Conservation (phyloP, 2,329 filamentous ascomycete species). For the Diplocarpon mali region DNA sequence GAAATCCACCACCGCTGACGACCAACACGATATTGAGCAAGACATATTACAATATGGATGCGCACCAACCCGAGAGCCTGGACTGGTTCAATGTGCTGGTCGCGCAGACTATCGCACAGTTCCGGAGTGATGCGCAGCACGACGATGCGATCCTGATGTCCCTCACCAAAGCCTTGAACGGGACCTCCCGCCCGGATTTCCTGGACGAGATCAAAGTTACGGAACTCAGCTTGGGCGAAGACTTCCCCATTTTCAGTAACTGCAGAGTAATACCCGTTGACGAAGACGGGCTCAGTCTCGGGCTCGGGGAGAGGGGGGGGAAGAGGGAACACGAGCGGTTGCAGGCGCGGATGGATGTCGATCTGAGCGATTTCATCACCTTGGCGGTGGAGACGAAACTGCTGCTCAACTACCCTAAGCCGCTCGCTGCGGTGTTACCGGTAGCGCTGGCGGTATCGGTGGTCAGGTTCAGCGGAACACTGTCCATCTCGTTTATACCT, state of each 20-base stretch:
- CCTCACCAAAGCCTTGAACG: slow-evolving; percentile 76
- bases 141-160: slow-evolving; percentile 83
- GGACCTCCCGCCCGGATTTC: slow-evolving; percentile 77
- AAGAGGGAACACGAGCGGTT: slow-evolving; percentile 58
- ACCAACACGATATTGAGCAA: slow-evolving; percentile 93
- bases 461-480: slow-evolving; percentile 85
- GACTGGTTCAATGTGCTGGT: slow-evolving; percentile 99
- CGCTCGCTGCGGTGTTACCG: slow-evolving; percentile 76
- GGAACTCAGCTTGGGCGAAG: slow-evolving; percentile 86
- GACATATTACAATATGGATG: slow-evolving; percentile 93
- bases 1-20: slow-evolving; percentile 64
- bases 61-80: slow-evolving; percentile 89
- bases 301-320: slow-evolving; percentile 27
- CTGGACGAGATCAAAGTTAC: slow-evolving; percentile 89
- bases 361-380: slow-evolving; percentile 91
- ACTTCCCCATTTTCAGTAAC: slow-evolving; percentile 98
- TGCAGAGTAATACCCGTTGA: slow-evolving; percentile 89
- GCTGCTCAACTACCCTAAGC: slow-evolving; percentile 88
- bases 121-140: slow-evolving; percentile 82
- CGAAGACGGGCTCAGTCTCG: slow-evolving; percentile 57
- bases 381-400: slow-evolving; percentile 90
- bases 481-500: slow-evolving; percentile 88
- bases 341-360: slow-evolving; percentile 94
- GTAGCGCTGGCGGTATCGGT: slow-evolving; percentile 88
- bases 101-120: slow-evolving; percentile 92